phyloP scores from a whole-genome alignment of 1,139 yeast genomes.

The Yamadazyma blattariae region DNA sequence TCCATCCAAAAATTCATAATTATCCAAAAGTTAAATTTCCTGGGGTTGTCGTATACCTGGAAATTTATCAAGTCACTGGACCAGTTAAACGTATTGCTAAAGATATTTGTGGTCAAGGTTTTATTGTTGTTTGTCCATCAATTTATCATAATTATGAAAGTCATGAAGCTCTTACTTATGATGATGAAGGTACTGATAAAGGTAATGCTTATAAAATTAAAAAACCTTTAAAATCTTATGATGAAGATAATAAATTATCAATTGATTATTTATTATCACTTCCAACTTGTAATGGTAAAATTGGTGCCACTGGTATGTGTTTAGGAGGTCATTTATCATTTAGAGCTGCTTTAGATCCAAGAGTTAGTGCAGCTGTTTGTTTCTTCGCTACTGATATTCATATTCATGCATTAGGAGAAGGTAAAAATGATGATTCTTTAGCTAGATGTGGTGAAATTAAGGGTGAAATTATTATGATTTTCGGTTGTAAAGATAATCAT shows the following conservation, averaged over 20 bases:
- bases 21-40: slow-evolving; percentile 78
- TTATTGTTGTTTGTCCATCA: slow-evolving; percentile 74
- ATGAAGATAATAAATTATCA: slow-evolving; percentile 67
- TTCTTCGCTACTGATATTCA: slow-evolving; percentile 85
- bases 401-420: slow-evolving; percentile 59
- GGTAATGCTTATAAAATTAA: slow-evolving; percentile 68
- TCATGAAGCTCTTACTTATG: slow-evolving; percentile 67
- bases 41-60: slow-evolving; percentile 76
- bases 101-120: slow-evolving; percentile 78
- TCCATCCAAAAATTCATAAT: slow-evolving; percentile 66
- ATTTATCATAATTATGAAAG: slow-evolving; percentile 72
- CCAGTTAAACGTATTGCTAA: slow-evolving; percentile 79
- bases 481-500: slow-evolving; percentile 78
- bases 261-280: slow-evolving; percentile 59
- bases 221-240: slow-evolving; percentile 70
- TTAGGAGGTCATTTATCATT: slow-evolving; percentile 83
- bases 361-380: slow-evolving; percentile 68
- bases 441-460: slow-evolving; percentile 51
- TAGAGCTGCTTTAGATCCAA: slow-evolving; percentile 64
- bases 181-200: slow-evolving; percentile 68
- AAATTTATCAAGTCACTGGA: slow-evolving; percentile 77
- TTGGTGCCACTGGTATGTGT: slow-evolving; percentile 88
- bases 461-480: slow-evolving; percentile 64
- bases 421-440: slow-evolving; percentile 62
- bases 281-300: slow-evolving; percentile 65